phyloP scores from a whole-genome alignment of 768 basidiomycete genomes.

The Termitomyces bulborhizus region DNA sequence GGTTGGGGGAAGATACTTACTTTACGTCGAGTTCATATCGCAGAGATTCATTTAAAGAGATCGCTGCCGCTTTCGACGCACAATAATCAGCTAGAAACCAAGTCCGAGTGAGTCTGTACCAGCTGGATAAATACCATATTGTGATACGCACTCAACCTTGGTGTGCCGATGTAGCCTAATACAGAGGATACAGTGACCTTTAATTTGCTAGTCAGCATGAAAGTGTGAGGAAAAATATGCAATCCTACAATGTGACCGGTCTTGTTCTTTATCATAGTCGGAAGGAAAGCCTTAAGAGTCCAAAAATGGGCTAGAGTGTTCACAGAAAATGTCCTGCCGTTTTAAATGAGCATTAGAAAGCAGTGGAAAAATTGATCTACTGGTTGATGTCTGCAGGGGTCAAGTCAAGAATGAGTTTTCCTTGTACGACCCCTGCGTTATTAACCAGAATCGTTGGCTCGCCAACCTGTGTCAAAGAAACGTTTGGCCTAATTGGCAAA shows the following conservation, averaged over 20 bases:
- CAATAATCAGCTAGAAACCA: constrained; percentile 68
- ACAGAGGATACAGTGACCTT: constrained; percentile 79
- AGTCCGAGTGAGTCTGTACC: neutral
- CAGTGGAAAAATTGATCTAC: constrained; percentile 31
- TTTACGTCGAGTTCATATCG: constrained; percentile 82
- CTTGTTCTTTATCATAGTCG: constrained; percentile 72
- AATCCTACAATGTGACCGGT: constrained; percentile 78
- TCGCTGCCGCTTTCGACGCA: constrained; percentile 88
- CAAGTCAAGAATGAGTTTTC: constrained; percentile 80
- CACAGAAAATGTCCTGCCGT: constrained; percentile 74
- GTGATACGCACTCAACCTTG: constrained; percentile 61
- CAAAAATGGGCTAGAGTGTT: constrained; percentile 90
- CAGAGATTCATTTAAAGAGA: constrained; percentile 77
- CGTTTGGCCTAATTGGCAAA: neutral
- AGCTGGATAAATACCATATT: neutral
- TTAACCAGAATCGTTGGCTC: constrained; percentile 88
- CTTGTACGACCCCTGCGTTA: constrained; percentile 93
- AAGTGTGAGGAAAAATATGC: neutral
- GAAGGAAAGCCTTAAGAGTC: constrained; percentile 90
- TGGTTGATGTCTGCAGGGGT: constrained; percentile 71
- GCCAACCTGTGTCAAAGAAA: constrained; percentile 51
- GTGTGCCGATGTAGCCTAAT: constrained; percentile 63
- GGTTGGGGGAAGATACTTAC: constrained; percentile 26
- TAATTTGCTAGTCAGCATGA: constrained; percentile 9
- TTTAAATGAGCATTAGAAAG: neutral